A percentile compares a stretch with the other conserved stretches of the same genome.
Conservation (phyloP, 257 asterid species). For the Nicotiana otophora region DNA sequence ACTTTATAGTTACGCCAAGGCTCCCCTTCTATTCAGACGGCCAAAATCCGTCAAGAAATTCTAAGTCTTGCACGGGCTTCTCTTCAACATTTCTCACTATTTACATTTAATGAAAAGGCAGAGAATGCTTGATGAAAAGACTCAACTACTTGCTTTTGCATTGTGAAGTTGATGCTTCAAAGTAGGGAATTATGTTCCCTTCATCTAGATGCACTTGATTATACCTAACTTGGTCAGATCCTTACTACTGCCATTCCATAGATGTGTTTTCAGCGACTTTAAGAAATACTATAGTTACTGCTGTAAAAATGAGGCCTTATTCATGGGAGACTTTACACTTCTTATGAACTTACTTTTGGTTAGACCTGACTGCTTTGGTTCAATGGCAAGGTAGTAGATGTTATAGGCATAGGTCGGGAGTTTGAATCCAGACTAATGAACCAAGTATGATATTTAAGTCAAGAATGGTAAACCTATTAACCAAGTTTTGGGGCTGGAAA, state of each 20-base stretch:
- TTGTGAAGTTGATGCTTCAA: neutral
- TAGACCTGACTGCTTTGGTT: neutral
- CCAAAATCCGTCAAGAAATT: neutral
- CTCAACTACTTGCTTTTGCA: neutral
- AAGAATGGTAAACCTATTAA: neutral
- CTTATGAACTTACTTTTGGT: neutral
- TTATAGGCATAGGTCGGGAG: neutral
- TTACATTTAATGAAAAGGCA: neutral
- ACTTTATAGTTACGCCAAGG: too few species aligned
- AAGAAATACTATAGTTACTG: neutral
- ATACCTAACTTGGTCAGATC: neutral
- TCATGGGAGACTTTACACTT: neutral
- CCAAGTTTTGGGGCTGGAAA: neutral
- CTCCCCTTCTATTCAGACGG: neutral
- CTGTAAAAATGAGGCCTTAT: neutral
- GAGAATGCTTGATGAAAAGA: neutral
- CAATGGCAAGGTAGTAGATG: neutral
- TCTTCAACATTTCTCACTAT: neutral
- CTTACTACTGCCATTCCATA: neutral
- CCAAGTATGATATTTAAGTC: neutral
- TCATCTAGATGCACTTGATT: neutral
- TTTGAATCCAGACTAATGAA: neutral
- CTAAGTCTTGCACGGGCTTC: neutral
- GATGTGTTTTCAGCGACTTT: neutral
- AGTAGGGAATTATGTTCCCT: neutral